These are phyloP conservation scores for Prunus armeniaca DNA, from an alignment of 306 rosid genomes.

Conservation along the genomic window DNA sequence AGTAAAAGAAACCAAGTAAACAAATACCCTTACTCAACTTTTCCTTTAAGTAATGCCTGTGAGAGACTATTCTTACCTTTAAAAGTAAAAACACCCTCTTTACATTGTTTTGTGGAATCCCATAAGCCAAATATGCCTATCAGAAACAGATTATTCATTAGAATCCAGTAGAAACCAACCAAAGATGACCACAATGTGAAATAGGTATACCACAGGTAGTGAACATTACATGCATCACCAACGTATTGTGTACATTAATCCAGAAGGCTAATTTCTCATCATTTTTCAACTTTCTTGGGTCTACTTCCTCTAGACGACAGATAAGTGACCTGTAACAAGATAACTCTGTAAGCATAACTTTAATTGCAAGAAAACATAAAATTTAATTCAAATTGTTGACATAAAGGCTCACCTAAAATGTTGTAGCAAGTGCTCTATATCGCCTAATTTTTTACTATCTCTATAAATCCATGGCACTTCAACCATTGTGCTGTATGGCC, in stretches of 20 bases:
- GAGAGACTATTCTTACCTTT: conserved; percentile 53
- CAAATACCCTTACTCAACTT: background rate
- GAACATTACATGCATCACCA: conserved; percentile 91
- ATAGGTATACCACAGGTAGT: conserved; percentile 2
- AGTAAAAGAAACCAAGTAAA: conserved; percentile 24
- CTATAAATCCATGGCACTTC: conserved; percentile 89
- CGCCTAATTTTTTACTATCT: conserved; percentile 65
- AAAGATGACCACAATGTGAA: conserved; percentile 1
- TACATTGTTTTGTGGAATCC: conserved; percentile 87
- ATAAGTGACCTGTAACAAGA: conserved; percentile 67
- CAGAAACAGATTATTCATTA: conserved; percentile 25
- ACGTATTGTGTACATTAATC: conserved; percentile 93
- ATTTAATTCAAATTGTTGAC: background rate
- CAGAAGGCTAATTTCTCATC: conserved; percentile 96
- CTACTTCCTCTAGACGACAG: conserved; percentile 65
- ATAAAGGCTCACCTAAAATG: conserved; percentile 65
- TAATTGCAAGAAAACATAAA: conserved; percentile 1
- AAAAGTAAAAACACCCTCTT: conserved; percentile 72
- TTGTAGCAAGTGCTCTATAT: conserved; percentile 70
- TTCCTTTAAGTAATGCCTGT: background rate
- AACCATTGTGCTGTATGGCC: conserved; percentile 97
- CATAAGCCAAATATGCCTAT: conserved; percentile 96
- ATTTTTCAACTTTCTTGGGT: conserved; percentile 71
- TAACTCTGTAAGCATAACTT: conserved; percentile 15
- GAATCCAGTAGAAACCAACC: conserved; percentile 14